These are phyloP conservation scores for Bertia moriformis DNA, from an alignment of 2,329 filamentous ascomycete genomes.

Conservation along the genomic window DNA sequence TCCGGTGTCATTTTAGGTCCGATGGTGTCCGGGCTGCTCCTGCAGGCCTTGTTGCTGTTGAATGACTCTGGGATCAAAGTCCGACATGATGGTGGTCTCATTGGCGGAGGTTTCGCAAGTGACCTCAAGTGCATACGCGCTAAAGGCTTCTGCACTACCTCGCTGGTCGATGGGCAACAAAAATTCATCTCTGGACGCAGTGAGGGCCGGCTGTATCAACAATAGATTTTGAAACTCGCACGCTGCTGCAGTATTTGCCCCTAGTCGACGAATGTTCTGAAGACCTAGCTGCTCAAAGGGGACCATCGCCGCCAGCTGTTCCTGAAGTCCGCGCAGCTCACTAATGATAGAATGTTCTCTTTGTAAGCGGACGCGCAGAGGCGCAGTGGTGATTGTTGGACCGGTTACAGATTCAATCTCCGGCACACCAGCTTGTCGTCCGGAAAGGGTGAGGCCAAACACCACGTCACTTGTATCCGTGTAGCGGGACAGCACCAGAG, in stretches of 20 bases:
- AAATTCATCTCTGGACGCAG: no score
- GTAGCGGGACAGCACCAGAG: conserved; percentile 35
- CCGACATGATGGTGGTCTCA: not conserved
- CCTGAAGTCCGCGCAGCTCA: conserved; percentile 40
- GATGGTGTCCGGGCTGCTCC: not conserved
- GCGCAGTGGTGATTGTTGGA: conserved; percentile 32
- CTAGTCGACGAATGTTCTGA: conserved; percentile 40
- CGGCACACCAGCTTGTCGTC: conserved; percentile 28
- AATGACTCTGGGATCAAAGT: no score
- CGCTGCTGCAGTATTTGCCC: conserved; percentile 37
- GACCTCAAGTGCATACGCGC: not conserved
- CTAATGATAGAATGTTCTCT: conserved; percentile 24
- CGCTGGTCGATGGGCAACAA: not conserved
- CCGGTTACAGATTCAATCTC: conserved; percentile 22
- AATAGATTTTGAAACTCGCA: conserved; percentile 40
- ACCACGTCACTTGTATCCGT: conserved; percentile 34
- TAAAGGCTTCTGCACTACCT: not conserved
- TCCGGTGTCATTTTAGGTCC: not conserved
- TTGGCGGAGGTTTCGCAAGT: not conserved
- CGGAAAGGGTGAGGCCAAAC: conserved; percentile 44
- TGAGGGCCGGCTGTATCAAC: conserved; percentile 34
- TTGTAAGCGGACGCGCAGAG: conserved; percentile 32
- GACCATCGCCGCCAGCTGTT: conserved; percentile 38
- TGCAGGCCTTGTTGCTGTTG: no score
- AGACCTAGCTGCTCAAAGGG: conserved; percentile 50